Evolutionary conservation across 108 stramenopile genomes (phyloP), one percentile per base, ranked within the genome.

Genomic region (Nitzschia sp.): DNA sequence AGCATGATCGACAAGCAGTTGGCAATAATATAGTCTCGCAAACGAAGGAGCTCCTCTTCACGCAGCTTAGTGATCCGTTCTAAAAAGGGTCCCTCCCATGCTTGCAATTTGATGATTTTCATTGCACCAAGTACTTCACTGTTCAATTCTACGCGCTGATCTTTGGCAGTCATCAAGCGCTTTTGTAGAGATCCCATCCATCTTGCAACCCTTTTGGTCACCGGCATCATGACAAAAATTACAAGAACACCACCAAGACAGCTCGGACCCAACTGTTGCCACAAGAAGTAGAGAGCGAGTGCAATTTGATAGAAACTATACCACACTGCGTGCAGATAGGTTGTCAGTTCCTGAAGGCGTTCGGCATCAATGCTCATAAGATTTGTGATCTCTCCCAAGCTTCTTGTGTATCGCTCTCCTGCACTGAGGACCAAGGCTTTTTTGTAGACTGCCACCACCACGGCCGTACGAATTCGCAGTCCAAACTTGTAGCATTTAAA

Each of bases 51-150:
- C 71, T 98, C 98, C 1, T 46, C 34, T 9, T 85, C 66, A 23
- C 97, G 86, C 27, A 95, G 69, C 0, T 62, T 44, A 28, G 72
- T 8, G 22, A 93, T 80, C 58, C 79, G 65, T 21, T 71, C 53
- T 31, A 68, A 66, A 76, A 94, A 93, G 33, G 85, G 62, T 41
- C 81, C 81, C 73, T 97, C 96, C 96, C 96, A 98, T 11, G 93
- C 98, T 69, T 95, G 92, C 16, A 95, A 76, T 76, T 98, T 98
- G 75, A 98, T 78, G 35, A 96, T 81, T 78, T 96, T 96, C 83
- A 97, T 96, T 30, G 80, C 74, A 5, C 73, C 64, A 59, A 98
- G 57, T 19, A 91, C 84, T 71, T 98, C 98, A 56, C 77, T 81
- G 47, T 95, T 96, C 38, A 90, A n/a, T 45, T 95, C 79, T 8